Percentiles rank a stretch among this genome's conserved stretches.
Conservation (phyloP, 768 basidiomycete genomes). For the Obba rivulosa region DNA sequence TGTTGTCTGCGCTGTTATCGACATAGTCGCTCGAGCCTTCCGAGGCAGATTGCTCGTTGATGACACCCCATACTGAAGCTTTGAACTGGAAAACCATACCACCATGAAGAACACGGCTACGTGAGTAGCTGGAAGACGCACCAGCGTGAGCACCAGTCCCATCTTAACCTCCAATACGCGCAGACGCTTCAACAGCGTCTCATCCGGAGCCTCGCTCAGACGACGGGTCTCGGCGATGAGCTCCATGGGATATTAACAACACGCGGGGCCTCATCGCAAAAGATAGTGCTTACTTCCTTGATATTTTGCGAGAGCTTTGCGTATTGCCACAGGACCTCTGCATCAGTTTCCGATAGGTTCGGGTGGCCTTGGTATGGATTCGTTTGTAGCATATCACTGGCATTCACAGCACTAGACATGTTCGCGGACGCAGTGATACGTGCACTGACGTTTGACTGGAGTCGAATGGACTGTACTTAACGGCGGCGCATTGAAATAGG, state of each 20-base stretch:
- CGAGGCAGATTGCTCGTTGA: slow-evolving; percentile 64
- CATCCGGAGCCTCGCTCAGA: slow-evolving; percentile 73
- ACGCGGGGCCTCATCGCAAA: not conserved
- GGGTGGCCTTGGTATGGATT: slow-evolving; percentile 78
- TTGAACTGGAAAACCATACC: slow-evolving; percentile 61
- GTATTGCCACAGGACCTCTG: slow-evolving; percentile 89
- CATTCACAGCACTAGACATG: slow-evolving; percentile 6
- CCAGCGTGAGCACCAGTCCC: slow-evolving; percentile 90
- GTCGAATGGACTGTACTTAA: too few species aligned
- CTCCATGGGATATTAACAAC: slow-evolving; percentile 32
- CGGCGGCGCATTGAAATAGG: too few species aligned
- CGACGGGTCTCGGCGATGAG: slow-evolving; percentile 61
- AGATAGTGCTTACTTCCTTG: slow-evolving; percentile 48
- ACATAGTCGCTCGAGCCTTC: slow-evolving; percentile 16
- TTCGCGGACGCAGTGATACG: not conserved
- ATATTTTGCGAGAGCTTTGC: slow-evolving; percentile 80
- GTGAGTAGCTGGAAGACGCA: slow-evolving; percentile 30
- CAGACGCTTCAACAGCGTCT: slow-evolving; percentile 67
- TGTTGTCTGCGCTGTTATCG: slow-evolving; percentile 19
- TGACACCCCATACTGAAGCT: slow-evolving; percentile 92
- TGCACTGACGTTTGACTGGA: too few species aligned
- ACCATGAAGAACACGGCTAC: not conserved
- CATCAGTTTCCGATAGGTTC: slow-evolving; percentile 60
- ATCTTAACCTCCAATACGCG: slow-evolving; percentile 88
- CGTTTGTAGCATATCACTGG: slow-evolving; percentile 40